These are phyloP conservation scores for Globisporangium paroecandrum DNA, from an alignment of 352 stramenopile species.

Conservation along the genomic window DNA sequence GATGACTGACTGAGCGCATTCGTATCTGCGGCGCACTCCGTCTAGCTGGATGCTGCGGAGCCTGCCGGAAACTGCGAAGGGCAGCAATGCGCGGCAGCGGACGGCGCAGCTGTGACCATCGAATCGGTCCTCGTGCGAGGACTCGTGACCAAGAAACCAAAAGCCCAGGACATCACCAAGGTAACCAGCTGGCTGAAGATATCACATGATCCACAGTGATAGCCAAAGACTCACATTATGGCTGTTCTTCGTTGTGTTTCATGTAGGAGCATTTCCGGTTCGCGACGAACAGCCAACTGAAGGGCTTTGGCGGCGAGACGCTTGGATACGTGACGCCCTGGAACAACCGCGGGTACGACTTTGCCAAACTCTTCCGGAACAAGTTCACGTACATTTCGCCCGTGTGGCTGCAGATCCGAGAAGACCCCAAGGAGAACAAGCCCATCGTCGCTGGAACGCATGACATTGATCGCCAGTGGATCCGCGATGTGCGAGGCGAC, in stretches of 20 bases:
- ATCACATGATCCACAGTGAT: neutral
- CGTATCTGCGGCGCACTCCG: neutral
- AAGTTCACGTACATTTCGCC: constrained; percentile 80
- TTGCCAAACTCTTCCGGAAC: constrained; percentile 57
- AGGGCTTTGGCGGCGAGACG: constrained; percentile 50
- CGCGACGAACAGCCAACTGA: constrained; percentile 6
- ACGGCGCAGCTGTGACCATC: constrained; percentile 8
- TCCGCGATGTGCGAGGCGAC: constrained; percentile 39
- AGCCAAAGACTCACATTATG: neutral
- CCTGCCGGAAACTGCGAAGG: constrained; percentile 23
- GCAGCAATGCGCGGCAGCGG: constrained; percentile 26
- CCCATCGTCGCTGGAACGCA: constrained; percentile 67
- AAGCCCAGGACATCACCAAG: constrained; percentile 40
- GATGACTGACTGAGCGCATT: neutral
- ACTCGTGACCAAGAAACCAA: constrained; percentile 50
- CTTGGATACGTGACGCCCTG: constrained; percentile 81
- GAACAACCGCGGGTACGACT: constrained; percentile 77
- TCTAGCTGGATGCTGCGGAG: neutral
- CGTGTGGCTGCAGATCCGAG: constrained; percentile 79
- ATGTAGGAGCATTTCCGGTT: constrained; percentile 35
- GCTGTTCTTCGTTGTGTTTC: neutral
- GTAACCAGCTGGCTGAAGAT: neutral
- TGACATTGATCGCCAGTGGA: constrained; percentile 66
- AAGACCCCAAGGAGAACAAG: constrained; percentile 34
- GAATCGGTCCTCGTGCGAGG: constrained; percentile 40